A percentile compares a stretch with the other conserved stretches of the same genome.
These are phyloP conservation scores for Erodium texanum DNA, from an alignment of 441 rosid genomes.

Conservation along the genomic window DNA sequence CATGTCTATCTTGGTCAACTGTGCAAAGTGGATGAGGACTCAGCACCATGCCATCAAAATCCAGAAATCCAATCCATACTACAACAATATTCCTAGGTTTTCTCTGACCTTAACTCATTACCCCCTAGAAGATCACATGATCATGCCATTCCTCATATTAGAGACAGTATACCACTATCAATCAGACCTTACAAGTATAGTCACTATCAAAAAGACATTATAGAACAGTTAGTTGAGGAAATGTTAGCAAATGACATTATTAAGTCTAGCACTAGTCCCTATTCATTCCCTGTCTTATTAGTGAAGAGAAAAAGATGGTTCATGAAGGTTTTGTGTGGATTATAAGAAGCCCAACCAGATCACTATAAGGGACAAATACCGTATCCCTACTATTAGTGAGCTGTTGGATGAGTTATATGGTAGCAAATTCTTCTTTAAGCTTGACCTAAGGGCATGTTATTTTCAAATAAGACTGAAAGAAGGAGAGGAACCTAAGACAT, in stretches of 20 bases:
- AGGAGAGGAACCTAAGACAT: not conserved
- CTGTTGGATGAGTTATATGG: conserved; percentile 1
- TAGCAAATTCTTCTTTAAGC: not conserved
- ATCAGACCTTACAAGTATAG: too few relatives aligned
- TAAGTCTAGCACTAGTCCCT: not conserved
- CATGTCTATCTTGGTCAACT: too few relatives aligned
- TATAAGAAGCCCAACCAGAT: not conserved
- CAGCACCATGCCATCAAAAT: too few relatives aligned
- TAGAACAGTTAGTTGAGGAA: not conserved
- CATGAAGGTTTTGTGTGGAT: not conserved
- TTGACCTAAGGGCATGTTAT: not conserved
- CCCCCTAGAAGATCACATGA: too few relatives aligned
- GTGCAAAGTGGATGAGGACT: too few relatives aligned
- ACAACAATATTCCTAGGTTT: too few relatives aligned
- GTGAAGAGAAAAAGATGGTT: conserved; percentile 3
- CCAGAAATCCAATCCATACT: too few relatives aligned
- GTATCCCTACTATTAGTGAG: not conserved
- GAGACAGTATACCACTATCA: too few relatives aligned
- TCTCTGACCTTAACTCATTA: too few relatives aligned
- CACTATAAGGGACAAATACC: not conserved
- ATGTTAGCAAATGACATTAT: not conserved
- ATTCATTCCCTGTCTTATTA: too few relatives aligned
- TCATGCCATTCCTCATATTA: too few relatives aligned
- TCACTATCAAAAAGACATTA: not conserved
- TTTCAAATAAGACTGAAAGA: not conserved